Evolutionary conservation across 2,329 filamentous ascomycete species (phyloP), one percentile per base, ranked within the genome.

Genomic region (Pestalotiopsis sp.): DNA sequence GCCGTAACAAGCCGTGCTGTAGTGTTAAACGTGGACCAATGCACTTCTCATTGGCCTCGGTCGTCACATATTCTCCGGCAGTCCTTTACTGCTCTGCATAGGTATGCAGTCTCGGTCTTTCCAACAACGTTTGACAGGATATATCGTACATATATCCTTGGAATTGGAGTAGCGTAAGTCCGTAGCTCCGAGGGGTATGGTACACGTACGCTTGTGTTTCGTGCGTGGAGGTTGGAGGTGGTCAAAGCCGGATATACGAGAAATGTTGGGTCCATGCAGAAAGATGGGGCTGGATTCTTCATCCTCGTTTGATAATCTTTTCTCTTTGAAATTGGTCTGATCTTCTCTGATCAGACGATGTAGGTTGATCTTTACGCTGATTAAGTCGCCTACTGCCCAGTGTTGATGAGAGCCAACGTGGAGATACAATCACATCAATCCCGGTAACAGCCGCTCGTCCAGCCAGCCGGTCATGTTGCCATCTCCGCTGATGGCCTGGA

Each of bases 401-500:
- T 31, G 6, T 31, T 31, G 27, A 31, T 31, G 27, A 31, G 6
- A 31, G 27, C 27, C 27, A 45, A 17, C 12, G 7, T 45, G 14
- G 12, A 45, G 9, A n/a, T 20, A n/a, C 9, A n/a, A 27, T 62
- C 38, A 25, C 27, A 39, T 9, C 27, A 25, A 5, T 39, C 7
- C 41, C 13, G 61, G 25, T 11, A 59, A 52, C 49, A 89, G 76
- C 64, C 81, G 79, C 2, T 71, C 66, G 63, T 89, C 82, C 3
- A 90, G 76, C 87, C 88, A 90, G 0, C 71, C 41, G 0, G 81
- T 78, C 4, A 90, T 73, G 63, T 86, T 81, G 0, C 87, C 87
- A 9, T 80, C 80, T 3, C 87, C 82, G 67, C 92, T 90, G 6
- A 93, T 79, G 20, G 90, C 86, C 74, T 96, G 92, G 65, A 95